Percentiles rank a stretch among this genome's conserved stretches.
Evolutionary conservation across 2,329 filamentous ascomycete species (phyloP).

Genomic region (Apiospora aurea): DNA sequence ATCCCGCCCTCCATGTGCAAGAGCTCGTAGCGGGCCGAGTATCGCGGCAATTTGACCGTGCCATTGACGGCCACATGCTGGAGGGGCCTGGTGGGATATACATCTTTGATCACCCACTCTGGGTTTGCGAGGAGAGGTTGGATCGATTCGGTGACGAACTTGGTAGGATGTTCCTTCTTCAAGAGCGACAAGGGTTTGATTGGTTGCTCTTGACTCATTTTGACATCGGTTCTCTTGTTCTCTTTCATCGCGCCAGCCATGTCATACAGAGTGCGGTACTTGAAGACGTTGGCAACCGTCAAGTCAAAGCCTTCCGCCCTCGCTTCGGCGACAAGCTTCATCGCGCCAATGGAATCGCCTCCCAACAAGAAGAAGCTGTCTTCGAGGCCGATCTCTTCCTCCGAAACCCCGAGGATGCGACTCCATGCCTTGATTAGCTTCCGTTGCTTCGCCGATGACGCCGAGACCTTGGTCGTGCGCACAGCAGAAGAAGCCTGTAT

Average conservation of each 20-base stretch:
- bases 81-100: constrained; percentile 64
- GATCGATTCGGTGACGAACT: constrained; percentile 56
- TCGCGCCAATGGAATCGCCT: constrained; percentile 66
- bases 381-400: constrained; percentile 57
- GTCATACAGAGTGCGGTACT: constrained; percentile 54
- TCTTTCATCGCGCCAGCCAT: constrained; percentile 60
- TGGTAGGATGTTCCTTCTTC: constrained; percentile 44
- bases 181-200: constrained; percentile 61
- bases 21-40: constrained; percentile 69
- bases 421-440: constrained; percentile 57
- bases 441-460: constrained; percentile 51
- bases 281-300: constrained; percentile 64
- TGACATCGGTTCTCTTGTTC: constrained; percentile 32
- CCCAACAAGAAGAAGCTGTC: constrained; percentile 68
- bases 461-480: constrained; percentile 44
- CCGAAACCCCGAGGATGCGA: constrained; percentile 50
- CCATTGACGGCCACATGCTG: constrained; percentile 66
- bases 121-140: constrained; percentile 58
- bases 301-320: constrained; percentile 55
- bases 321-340: constrained; percentile 66
- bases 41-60: constrained; percentile 64
- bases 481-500: constrained; percentile 25
- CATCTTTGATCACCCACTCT: constrained; percentile 59
- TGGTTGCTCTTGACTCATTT: constrained; percentile 32
- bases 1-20: constrained; percentile 65